Base-by-base conservation (phyloP, 768 basidiomycete species). In the Obba rivulosa region DNA sequence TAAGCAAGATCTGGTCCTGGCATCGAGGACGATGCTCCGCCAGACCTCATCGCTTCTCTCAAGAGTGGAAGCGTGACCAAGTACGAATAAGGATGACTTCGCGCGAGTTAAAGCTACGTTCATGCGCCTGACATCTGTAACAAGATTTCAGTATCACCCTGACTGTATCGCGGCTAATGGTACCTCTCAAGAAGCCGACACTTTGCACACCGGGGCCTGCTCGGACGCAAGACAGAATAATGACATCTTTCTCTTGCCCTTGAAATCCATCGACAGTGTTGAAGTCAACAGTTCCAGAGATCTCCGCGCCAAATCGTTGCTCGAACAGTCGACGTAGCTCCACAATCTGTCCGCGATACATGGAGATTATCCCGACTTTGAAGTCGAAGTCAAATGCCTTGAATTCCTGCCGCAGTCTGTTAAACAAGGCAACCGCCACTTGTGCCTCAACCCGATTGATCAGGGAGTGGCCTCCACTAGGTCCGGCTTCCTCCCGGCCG, bases 91-190 rank as follows among this genome's bases (percentile, higher is more conserved):
- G 9, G 95, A 96, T 7, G 92, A 92, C 59, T 87, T 89, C 2
- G 95, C 92, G 57, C 96, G 83, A n/a, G 95, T 99, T 21, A 99
- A 69, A 23, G 94, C 94, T n/a, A 99, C 95, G 65, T 99, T 98
- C 89, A 98, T 95, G 38, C 95, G 85, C 38, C 94, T 83, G 18
- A 75, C 64, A 64, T 95, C 88, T 81, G 49, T 31, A 40, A 11
- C 21, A 23, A 31, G 10, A 16, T 42, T 25, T 34, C 23, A 17
- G 16, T 16, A 46, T 17, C 43, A 34, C 48, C 38, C 20, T 20
- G 18, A 37, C 43, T 41, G 14, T 14, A 39, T n/a, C 17, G n/a
- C n/a, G 20, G 4, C 16, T 24, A 11, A 2, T 46, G 52, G 58
- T 55, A 85, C 89, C 92, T 55, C 82, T 77, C 58, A 98, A 76